Conservation (phyloP, 495 filamentous ascomycete species). For the Evansstolkia leycettana region DNA sequence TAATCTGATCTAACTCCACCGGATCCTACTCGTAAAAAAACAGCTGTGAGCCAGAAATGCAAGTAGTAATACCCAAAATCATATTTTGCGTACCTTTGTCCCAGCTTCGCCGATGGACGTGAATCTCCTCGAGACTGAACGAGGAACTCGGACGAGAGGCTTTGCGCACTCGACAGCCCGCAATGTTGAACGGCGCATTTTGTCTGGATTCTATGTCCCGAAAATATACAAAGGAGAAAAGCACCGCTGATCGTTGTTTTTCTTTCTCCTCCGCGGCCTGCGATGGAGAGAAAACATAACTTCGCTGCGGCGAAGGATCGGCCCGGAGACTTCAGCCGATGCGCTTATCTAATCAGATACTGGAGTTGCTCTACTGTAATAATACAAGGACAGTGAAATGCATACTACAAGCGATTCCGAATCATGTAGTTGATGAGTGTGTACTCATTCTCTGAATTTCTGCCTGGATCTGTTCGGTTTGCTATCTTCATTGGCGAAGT, state of each 20-base stretch:
- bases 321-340: slow-evolving; percentile 1
- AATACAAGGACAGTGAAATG: background rate
- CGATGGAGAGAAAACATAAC: slow-evolving; percentile 4
- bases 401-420: too few species aligned
- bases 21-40: slow-evolving; percentile 51
- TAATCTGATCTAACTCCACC: slow-evolving; percentile 75
- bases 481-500: too few species aligned
- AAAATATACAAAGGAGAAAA: background rate
- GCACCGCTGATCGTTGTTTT: background rate
- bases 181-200: slow-evolving; percentile 35
- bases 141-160: slow-evolving; percentile 26
- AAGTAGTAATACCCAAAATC: background rate
- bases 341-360: slow-evolving; percentile 16
- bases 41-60: slow-evolving; percentile 3
- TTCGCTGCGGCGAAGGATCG: slow-evolving; percentile 9
- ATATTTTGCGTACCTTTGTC: slow-evolving; percentile 22
- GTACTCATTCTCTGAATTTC: too few species aligned
- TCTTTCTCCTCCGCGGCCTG: too few species aligned
- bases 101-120: slow-evolving; percentile 23
- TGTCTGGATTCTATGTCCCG: background rate
- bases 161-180: slow-evolving; percentile 33
- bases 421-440: too few species aligned
- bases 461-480: too few species aligned
- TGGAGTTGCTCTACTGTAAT: background rate
- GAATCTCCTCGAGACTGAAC: slow-evolving; percentile 28